These are phyloP conservation scores for Clavispora phyllophila DNA, from an alignment of 805 yeast genomes.

Conservation along the genomic window DNA sequence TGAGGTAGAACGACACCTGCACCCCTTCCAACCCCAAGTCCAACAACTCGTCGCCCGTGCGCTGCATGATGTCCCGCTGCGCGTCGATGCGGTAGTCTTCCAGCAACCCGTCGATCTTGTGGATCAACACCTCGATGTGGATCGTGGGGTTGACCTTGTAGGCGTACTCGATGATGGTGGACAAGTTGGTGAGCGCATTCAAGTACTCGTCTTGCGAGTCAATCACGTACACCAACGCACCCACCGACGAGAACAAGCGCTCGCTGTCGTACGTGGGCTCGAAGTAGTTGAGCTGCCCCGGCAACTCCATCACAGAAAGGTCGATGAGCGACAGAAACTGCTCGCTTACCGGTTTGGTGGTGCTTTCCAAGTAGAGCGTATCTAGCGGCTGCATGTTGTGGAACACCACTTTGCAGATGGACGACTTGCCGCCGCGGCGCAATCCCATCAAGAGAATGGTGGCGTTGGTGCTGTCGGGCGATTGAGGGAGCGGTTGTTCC, in stretches of 20 bases:
- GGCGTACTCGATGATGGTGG: slow-evolving; percentile 84
- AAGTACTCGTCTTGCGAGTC: slow-evolving; percentile 95
- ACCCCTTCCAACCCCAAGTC: slow-evolving; percentile 90
- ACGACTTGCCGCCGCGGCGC: slow-evolving; percentile 87
- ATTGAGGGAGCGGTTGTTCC: slow-evolving; percentile 8
- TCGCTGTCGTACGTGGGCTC: slow-evolving; percentile 82
- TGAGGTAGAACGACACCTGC: slow-evolving; percentile 83
- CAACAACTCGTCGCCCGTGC: slow-evolving; percentile 87
- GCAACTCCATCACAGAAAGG: slow-evolving; percentile 85
- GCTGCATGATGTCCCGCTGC: slow-evolving; percentile 92
- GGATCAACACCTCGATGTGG: slow-evolving; percentile 88
- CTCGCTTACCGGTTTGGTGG: slow-evolving; percentile 84
- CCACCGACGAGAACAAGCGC: slow-evolving; percentile 71
- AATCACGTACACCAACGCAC: slow-evolving; percentile 89
- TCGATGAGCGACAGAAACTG: slow-evolving; percentile 80
- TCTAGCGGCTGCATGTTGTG: slow-evolving; percentile 96
- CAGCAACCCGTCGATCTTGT: slow-evolving; percentile 90
- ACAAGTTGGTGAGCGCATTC: slow-evolving; percentile 83
- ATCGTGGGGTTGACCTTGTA: slow-evolving; percentile 77
- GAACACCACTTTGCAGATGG: slow-evolving; percentile 92
- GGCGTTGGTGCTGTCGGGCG: slow-evolving; percentile 58
- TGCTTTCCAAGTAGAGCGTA: slow-evolving; percentile 83
- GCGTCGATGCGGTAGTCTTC: slow-evolving; percentile 94
- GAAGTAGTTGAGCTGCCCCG: slow-evolving; percentile 87
- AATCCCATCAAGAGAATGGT: slow-evolving; percentile 85